Conservation (phyloP, 805 yeast species). For the Schwanniomyces sp. region DNA sequence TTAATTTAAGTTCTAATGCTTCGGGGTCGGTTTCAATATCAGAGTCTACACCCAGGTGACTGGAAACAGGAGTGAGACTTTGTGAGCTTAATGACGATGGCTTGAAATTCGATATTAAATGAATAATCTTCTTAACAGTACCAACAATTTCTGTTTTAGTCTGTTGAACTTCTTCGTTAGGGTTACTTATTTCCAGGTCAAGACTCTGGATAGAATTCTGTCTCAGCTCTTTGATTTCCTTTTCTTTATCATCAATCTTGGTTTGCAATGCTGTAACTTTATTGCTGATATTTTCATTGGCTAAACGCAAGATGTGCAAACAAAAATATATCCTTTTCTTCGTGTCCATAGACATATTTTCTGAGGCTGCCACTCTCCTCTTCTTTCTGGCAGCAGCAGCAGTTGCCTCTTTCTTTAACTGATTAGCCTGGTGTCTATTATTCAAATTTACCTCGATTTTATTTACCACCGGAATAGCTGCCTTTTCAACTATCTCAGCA, state of each 20-base stretch:
- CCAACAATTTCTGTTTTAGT: constrained; percentile 81
- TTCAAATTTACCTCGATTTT: constrained; percentile 48
- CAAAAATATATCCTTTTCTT: constrained; percentile 75
- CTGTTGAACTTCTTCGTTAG: constrained; percentile 25
- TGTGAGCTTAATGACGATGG: constrained; percentile 32
- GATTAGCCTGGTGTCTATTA: constrained; percentile 33
- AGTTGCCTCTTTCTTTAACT: constrained; percentile 16
- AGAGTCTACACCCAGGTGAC: constrained; percentile 49
- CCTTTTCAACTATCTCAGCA: constrained; percentile 58
- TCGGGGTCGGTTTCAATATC: constrained; percentile 33
- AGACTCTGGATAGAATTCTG: constrained; percentile 16
- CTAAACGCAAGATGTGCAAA: constrained; percentile 74
- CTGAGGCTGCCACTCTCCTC: constrained; percentile 15
- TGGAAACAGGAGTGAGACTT: constrained; percentile 8
- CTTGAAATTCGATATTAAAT: constrained; percentile 77
- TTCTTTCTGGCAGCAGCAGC: constrained; percentile 14
- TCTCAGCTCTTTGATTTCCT: constrained; percentile 22
- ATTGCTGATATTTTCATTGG: constrained; percentile 71
- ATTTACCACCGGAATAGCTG: constrained; percentile 53
- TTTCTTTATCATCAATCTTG: constrained; percentile 47
- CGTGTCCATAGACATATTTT: constrained; percentile 60
- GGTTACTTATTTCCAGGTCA: neutral
- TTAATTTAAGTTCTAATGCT: constrained; percentile 47
- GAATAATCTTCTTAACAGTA: constrained; percentile 86
- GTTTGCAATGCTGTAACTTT: constrained; percentile 65